Percentiles rank a stretch among this genome's conserved stretches.
phyloP scores from a whole-genome alignment of 768 basidiomycete species.

The Boletus rubescentipes region DNA sequence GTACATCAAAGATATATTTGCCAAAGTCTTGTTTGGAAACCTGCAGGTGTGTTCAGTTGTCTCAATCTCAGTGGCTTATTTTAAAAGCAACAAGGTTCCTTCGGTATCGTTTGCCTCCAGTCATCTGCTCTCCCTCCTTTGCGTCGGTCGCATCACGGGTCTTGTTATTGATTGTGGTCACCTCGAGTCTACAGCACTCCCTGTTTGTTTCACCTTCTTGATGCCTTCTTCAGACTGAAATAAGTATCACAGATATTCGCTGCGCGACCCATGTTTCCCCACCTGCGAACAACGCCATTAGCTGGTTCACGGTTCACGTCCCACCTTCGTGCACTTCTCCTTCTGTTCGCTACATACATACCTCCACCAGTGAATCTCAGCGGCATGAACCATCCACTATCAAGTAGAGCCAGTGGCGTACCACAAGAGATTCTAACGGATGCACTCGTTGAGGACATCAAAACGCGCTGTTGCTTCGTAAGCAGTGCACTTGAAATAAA shows the following conservation, averaged over 20 bases:
- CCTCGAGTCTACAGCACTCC: constrained; percentile 84
- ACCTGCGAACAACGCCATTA: constrained; percentile 79
- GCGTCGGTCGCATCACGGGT: constrained; percentile 87
- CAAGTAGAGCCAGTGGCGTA: constrained; percentile 63
- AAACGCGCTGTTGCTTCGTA: constrained; percentile 89
- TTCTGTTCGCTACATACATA: constrained; percentile 81
- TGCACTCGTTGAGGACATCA: constrained; percentile 82
- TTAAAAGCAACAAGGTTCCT: constrained; percentile 61
- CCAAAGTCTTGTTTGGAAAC: constrained; percentile 85
- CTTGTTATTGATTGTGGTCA: constrained; percentile 93
- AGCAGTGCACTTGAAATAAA: constrained; percentile 52
- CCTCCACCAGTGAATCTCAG: constrained; percentile 76
- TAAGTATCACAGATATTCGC: constrained; percentile 74
- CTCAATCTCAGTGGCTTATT: background rate
- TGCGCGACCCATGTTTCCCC: constrained; percentile 82
- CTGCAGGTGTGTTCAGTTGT: constrained; percentile 55
- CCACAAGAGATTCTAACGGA: constrained; percentile 82
- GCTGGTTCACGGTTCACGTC: constrained; percentile 81
- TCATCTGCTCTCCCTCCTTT: constrained; percentile 80
- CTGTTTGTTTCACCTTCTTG: constrained; percentile 50
- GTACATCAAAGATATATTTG: constrained; percentile 85
- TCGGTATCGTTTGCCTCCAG: constrained; percentile 92
- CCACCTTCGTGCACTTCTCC: constrained; percentile 78
- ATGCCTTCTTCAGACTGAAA: background rate
- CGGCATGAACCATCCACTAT: constrained; percentile 58